Conservation (phyloP, 176 grass and related monocot genomes). For the Triticum turgidum region DNA sequence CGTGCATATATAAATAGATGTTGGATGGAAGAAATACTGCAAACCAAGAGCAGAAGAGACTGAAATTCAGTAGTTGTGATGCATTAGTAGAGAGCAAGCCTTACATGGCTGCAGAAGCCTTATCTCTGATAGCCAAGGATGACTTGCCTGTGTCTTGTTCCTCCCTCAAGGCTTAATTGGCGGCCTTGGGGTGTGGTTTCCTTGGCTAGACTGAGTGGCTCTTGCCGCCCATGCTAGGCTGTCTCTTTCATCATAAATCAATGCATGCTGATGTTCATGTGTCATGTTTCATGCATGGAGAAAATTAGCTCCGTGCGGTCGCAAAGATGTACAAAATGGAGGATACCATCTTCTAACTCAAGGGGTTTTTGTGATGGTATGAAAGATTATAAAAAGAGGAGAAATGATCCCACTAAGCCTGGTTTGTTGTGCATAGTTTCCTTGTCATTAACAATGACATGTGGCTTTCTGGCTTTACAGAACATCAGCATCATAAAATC, state of each 20-base stretch:
- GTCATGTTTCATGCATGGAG: not conserved
- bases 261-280: not conserved
- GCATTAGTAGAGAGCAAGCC: not conserved
- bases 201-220: conserved; percentile 38
- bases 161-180: not conserved
- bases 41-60: not conserved
- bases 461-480: too few relatives aligned
- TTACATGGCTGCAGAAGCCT: not conserved
- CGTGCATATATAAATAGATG: not conserved
- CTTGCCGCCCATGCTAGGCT: conserved; percentile 31
- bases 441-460: not conserved
- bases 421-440: not conserved
- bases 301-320: not conserved
- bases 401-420: not conserved
- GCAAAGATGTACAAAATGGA: not conserved
- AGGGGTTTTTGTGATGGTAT: too few relatives aligned
- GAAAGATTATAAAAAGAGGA: not conserved
- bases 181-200: not conserved
- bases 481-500: too few relatives aligned
- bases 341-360: too few relatives aligned
- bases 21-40: not conserved
- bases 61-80: not conserved
- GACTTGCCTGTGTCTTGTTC: conserved; percentile 25
- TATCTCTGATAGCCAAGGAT: conserved; percentile 30
- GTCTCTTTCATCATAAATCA: not conserved